Evolutionary conservation across 2,329 filamentous ascomycete species (phyloP), one percentile per base, ranked within the genome.

Genomic region (Leptographium wingfieldii): DNA sequence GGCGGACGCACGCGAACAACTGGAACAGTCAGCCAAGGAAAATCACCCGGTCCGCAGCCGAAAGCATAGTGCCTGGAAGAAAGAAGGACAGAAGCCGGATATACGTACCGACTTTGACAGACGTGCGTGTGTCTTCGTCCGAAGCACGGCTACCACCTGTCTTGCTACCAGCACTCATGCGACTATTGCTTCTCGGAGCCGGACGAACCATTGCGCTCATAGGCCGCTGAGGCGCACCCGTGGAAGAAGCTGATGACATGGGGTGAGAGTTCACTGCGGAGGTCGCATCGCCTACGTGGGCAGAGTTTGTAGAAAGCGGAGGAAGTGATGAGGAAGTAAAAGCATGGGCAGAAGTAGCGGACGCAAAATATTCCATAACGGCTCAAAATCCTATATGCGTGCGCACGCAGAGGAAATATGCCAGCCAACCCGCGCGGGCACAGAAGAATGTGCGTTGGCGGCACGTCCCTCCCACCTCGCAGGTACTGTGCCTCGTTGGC

Each of bases 1-100:
- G 92, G 87, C 56, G 94, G 94, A 67, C 94, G 90, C 56, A 97
- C 87, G 71, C 94, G 91, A 68, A 99, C 90, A 71, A 88, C 94
- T 97, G 71, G 22, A 27, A 4, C 11, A 3, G 51, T 49, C 46
- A 63, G 48, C 19, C 31, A 59, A 35, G 51, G 16, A 22, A 58
- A 7, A 16, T n/a, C 43, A 1, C 19, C 43, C 19, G 16, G 3
- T 33, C 59, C 65, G 64, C 11, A 31, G 7, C 31, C n/a, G 22
- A 49, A 56, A 5, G 51, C 48, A n/a, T 40, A 2, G 5, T 5
- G 16, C 9, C 7, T 22, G 49, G n/a, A 14, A 25, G 27, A 4
- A 56, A 5, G 31, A 7, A 7, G 31, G 31, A 22, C 40, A 49
- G 10, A 46, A 31, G 14, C 22, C 63, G 66, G 63, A 29, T 3